Evolutionary conservation across 2,329 filamentous ascomycete species (phyloP).

Genomic region (Beauveria rudraprayagi): DNA sequence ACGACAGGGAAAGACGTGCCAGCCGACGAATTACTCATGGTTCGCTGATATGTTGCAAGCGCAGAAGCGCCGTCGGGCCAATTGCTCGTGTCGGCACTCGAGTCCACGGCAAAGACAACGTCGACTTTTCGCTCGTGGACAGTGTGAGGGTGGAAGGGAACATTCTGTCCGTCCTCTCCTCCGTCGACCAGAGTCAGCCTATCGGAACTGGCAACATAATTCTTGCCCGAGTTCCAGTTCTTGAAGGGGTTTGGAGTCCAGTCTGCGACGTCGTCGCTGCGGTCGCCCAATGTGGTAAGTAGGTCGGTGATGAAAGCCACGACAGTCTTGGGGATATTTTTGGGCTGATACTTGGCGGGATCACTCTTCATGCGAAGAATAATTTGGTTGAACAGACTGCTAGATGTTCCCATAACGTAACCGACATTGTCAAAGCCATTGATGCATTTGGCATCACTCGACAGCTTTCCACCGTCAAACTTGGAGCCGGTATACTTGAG

Average conservation of each 20-base stretch:
- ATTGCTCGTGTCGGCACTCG: constrained; percentile 50
- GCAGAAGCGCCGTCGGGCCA: constrained; percentile 56
- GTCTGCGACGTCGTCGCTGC: constrained; percentile 68
- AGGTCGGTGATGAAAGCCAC: constrained; percentile 40
- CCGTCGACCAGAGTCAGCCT: constrained; percentile 70
- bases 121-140: constrained; percentile 45
- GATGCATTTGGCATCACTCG: constrained; percentile 38
- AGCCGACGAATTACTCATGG: constrained; percentile 38
- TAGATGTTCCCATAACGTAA: constrained; percentile 76
- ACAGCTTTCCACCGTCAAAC: constrained; percentile 41
- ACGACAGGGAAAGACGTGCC: constrained; percentile 51
- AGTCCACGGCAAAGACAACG: constrained; percentile 58
- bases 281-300: constrained; percentile 45
- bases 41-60: constrained; percentile 47
- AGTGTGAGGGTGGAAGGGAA: constrained; percentile 62
- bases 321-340: constrained; percentile 35
- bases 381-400: constrained; percentile 66
- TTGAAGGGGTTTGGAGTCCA: constrained; percentile 54
- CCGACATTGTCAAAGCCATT: constrained; percentile 70
- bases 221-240: constrained; percentile 40
- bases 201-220: constrained; percentile 34
- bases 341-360: constrained; percentile 39
- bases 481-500: constrained; percentile 53
- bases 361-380: constrained; percentile 58
- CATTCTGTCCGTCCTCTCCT: constrained; percentile 70